Percentiles rank a stretch among this genome's conserved stretches.
Evolutionary conservation across 371 early-diverging fungal species (phyloP).

Genomic region (Lichtheimia corymbifera): DNA sequence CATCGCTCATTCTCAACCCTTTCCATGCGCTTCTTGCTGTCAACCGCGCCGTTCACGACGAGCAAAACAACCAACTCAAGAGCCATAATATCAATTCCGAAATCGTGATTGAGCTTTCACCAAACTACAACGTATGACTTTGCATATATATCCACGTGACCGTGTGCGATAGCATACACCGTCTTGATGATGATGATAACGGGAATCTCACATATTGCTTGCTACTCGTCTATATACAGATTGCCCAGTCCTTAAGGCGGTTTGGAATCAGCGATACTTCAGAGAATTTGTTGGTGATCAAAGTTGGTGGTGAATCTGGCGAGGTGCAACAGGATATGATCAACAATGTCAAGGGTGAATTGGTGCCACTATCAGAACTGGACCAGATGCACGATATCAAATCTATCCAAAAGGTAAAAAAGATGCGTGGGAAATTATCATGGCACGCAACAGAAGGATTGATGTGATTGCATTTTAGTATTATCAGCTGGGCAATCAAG

Average conservation of each 20-base stretch:
- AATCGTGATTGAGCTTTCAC: constrained; percentile 58
- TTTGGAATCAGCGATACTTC: constrained; percentile 56
- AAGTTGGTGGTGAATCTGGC: constrained; percentile 43
- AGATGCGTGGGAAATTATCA: not conserved
- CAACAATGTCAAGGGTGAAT: constrained; percentile 39
- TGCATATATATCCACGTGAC: not conserved
- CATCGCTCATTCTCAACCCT: constrained; percentile 48
- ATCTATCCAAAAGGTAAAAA: constrained; percentile 37
- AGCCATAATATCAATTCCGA: constrained; percentile 60
- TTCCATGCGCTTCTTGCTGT: constrained; percentile 52
- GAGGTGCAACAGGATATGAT: constrained; percentile 38
- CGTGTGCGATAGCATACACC: not conserved
- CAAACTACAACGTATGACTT: constrained; percentile 48
- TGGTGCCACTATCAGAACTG: constrained; percentile 33
- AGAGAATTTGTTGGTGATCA: constrained; percentile 49
- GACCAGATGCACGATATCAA: constrained; percentile 25
- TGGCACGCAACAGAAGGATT: not conserved
- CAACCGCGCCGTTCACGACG: constrained; percentile 55
- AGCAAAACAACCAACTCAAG: constrained; percentile 46
- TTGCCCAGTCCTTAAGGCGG: constrained; percentile 52
- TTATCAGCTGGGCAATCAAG: constrained; percentile 28
- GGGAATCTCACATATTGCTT: not conserved
- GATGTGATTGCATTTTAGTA: constrained; percentile 18
- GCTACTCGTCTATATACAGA: constrained; percentile 26
- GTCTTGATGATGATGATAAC: not conserved